phyloP scores from a whole-genome alignment of 352 stramenopile genomes.

The Globisporangium splendens region DNA sequence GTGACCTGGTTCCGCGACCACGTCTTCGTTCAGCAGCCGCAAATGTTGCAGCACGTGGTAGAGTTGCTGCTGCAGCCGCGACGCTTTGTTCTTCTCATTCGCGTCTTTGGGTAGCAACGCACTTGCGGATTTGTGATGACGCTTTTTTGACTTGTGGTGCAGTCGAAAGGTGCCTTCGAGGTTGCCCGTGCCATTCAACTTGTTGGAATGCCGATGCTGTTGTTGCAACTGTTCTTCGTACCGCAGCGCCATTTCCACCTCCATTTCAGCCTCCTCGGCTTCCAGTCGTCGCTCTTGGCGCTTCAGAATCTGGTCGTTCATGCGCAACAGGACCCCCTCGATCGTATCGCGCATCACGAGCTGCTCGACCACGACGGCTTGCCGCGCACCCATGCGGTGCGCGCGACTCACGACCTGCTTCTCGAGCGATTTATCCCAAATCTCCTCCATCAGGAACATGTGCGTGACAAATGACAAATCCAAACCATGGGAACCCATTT shows the following conservation, averaged over 20 bases:
- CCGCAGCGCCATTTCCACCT: slow-evolving; percentile 10
- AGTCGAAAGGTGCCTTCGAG: background rate
- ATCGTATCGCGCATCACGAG: slow-evolving; percentile 86
- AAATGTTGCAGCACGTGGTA: slow-evolving; percentile 51
- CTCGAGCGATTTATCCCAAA: slow-evolving; percentile 95
- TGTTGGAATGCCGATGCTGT: background rate
- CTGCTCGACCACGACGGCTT: slow-evolving; percentile 91
- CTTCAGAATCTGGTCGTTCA: slow-evolving; percentile 23
- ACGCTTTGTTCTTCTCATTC: slow-evolving; percentile 35
- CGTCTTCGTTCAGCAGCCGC: slow-evolving; percentile 30
- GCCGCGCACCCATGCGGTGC: slow-evolving; percentile 93
- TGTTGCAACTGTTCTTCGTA: slow-evolving; percentile 9
- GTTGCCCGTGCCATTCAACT: background rate
- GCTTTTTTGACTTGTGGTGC: slow-evolving; percentile 12
- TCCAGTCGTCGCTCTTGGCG: slow-evolving; percentile 5
- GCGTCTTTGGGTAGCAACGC: slow-evolving; percentile 14
- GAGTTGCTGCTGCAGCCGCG: slow-evolving; percentile 38
- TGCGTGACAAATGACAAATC: slow-evolving; percentile 98
- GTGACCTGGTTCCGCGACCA: slow-evolving; percentile 37
- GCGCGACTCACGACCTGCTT: slow-evolving; percentile 95
- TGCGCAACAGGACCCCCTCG: slow-evolving; percentile 67
- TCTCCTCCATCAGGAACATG: slow-evolving; percentile 97
- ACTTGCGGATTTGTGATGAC: slow-evolving; percentile 15
- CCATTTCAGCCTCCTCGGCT: slow-evolving; percentile 1
- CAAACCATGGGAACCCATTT: slow-evolving; percentile 93